phyloP scores from a whole-genome alignment of 495 filamentous ascomycete species.

The Penicillium lividum region DNA sequence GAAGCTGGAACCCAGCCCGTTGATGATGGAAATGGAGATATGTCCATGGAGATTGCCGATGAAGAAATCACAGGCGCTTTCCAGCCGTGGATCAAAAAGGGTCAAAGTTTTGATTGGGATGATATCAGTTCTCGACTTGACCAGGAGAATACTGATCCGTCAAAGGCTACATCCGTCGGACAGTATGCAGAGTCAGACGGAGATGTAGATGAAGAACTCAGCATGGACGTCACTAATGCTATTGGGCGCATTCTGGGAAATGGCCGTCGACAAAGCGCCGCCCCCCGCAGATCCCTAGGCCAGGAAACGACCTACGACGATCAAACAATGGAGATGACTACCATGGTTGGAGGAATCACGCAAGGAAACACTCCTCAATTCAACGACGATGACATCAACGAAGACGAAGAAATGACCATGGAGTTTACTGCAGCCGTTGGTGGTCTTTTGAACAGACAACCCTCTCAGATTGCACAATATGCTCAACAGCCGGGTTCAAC shows the following conservation, averaged over 20 bases:
- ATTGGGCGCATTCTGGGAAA: conserved; percentile 78
- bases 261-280: conserved; percentile 32
- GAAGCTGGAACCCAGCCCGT: conserved; percentile 67
- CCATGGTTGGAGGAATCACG: conserved; percentile 67
- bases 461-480: conserved; percentile 22
- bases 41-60: conserved; percentile 73
- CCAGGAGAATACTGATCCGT: conserved; percentile 63
- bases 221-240: conserved; percentile 82
- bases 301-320: conserved; percentile 53
- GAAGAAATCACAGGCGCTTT: conserved; percentile 79
- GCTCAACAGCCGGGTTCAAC: conserved; percentile 24
- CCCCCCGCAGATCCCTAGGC: conserved; percentile 40
- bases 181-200: conserved; percentile 22
- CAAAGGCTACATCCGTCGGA: conserved; percentile 26
- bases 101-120: conserved; percentile 47
- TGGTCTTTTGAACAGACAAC: conserved; percentile 54
- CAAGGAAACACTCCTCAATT: conserved; percentile 35
- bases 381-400: conserved; percentile 50
- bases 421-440: conserved; percentile 77
- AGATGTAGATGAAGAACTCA: conserved; percentile 63
- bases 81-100: conserved; percentile 65
- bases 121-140: conserved; percentile 55
- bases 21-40: conserved; percentile 59
- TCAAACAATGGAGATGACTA: conserved; percentile 78
- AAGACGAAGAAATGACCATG: conserved; percentile 77